Evolutionary conservation across 1,284 basidiomycete genomes (phyloP).

Genomic region (Pisolithus thermaeus): DNA sequence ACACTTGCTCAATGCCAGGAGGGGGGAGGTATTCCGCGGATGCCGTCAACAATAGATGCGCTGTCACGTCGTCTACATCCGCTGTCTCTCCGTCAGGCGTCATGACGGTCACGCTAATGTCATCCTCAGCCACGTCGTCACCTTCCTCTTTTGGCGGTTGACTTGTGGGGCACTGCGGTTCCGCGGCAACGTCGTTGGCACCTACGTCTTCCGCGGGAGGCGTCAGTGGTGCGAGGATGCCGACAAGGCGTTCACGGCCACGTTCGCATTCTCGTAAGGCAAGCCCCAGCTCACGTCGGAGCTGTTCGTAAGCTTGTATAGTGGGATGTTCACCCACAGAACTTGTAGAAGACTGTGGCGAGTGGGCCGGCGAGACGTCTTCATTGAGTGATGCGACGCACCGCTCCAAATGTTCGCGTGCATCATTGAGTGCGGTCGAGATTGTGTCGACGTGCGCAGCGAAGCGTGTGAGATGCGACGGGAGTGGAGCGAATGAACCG

Average conservation of each 20-base stretch:
- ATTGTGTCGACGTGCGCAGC: conserved; percentile 67
- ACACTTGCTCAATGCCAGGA: conserved; percentile 69
- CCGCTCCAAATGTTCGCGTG: conserved; percentile 53
- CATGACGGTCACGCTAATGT: conserved; percentile 4
- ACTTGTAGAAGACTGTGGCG: conserved; percentile 14
- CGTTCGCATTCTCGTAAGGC: conserved; percentile 75
- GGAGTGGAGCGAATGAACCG: conserved; percentile 63
- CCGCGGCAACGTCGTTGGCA: conserved; percentile 46
- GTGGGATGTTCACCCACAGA: conserved; percentile 36
- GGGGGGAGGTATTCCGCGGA: conserved; percentile 50
- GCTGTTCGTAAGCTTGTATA: conserved; percentile 61
- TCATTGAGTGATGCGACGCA: conserved; percentile 53
- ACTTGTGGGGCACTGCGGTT: conserved; percentile 30
- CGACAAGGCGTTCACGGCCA: conserved; percentile 56
- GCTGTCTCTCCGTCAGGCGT: conserved; percentile 10
- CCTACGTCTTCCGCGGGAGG: conserved; percentile 31
- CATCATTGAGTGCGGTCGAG: conserved; percentile 58
- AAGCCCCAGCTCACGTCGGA: conserved; percentile 67
- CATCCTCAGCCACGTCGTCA: conserved; percentile 15
- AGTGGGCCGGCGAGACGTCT: conserved; percentile 24
- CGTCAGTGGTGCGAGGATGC: conserved; percentile 45
- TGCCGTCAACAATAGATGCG: conserved; percentile 46
- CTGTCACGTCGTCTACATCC: conserved; percentile 48
- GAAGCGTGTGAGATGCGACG: conserved; percentile 58
- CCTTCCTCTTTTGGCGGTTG: conserved; percentile 39